Conservation (phyloP, 257 asterid species). For the Penstemon barbatus region DNA sequence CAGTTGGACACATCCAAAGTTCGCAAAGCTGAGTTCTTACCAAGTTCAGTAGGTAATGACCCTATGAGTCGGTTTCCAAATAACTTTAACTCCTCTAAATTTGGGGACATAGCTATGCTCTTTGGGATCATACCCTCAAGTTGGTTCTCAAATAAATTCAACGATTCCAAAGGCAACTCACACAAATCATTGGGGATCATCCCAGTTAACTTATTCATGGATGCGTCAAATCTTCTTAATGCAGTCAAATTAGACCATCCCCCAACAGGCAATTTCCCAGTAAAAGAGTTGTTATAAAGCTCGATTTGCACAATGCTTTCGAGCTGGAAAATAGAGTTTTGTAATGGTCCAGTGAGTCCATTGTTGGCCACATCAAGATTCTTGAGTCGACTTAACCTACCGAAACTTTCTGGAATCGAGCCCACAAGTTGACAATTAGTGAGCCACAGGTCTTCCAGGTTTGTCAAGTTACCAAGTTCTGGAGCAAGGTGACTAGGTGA, state of each 20-base stretch:
- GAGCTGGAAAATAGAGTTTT: slow-evolving; percentile 44
- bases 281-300: slow-evolving; percentile 58
- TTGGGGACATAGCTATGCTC: slow-evolving; percentile 60
- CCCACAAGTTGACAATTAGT: slow-evolving; percentile 55
- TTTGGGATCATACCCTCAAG: slow-evolving; percentile 69
- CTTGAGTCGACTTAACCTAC: slow-evolving; percentile 48
- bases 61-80: slow-evolving; percentile 57
- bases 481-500: slow-evolving; percentile 45
- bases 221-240: slow-evolving; percentile 68
- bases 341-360: slow-evolving; percentile 55
- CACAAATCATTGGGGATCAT: slow-evolving; percentile 66
- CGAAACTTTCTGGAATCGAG: slow-evolving; percentile 52
- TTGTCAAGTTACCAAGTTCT: slow-evolving; percentile 65
- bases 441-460: slow-evolving; percentile 61
- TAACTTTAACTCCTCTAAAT: slow-evolving; percentile 55
- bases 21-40: slow-evolving; percentile 58
- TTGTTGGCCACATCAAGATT: slow-evolving; percentile 61
- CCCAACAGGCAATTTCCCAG: slow-evolving; percentile 53
- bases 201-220: slow-evolving; percentile 63
- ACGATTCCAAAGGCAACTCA: slow-evolving; percentile 70
- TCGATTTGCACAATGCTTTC: slow-evolving; percentile 64
- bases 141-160: slow-evolving; percentile 53
- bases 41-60: slow-evolving; percentile 63
- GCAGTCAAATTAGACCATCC: slow-evolving; percentile 75
- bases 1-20: slow-evolving; percentile 53